Base-by-base conservation (phyloP, 495 filamentous ascomycete species). In the Penicillium silybi region DNA sequence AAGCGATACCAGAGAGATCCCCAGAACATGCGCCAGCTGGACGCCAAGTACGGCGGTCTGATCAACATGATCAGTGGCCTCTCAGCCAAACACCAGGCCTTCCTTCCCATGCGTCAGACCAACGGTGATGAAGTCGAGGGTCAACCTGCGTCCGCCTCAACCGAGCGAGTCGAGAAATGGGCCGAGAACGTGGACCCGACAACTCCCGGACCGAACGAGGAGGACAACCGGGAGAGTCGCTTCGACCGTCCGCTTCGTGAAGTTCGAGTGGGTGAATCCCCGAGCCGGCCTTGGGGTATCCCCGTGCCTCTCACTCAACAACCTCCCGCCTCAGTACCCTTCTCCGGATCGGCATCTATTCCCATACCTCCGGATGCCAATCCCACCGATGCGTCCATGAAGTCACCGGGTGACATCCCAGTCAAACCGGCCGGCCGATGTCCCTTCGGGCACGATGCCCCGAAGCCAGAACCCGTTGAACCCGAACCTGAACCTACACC, bases 241-340 rank as follows among this genome's bases (percentile, higher is more conserved):
- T 95, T 93, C 61, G 89, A 95, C 58, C 80, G 91, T 38, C 83
- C 85, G 3, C 59, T 96, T 41, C 85, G 88, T 53, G 91, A 95
- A 52, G 80, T 96, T 13, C 77, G 91, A 6, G 81, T 96, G 20
- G 91, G 91, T 16, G 91, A 96, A 64, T 92, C 87, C 27, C 91
- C 91, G 29, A 92, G 86, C 63, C 79, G 90, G 22, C 91, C 91
- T 23, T 96, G 91, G 91, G 91, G 91, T 2, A 92, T 96, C 32
- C 78, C 78, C 16, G 85, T 96, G 1, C 91, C 89, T 0, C 59
- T 79, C 11, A 67, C 72, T 37, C 78, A 80, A 42, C 68, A 55
- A 19, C 44, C 58, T 15, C 38, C 58, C 27, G 48, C 58, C 42
- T 55, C 64, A n/a, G 29, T 39, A 0, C 59, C 67, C 47, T 44